These are phyloP conservation scores for Backusella luteola DNA, from an alignment of 192 early-diverging fungal species.

Conservation along the genomic window DNA sequence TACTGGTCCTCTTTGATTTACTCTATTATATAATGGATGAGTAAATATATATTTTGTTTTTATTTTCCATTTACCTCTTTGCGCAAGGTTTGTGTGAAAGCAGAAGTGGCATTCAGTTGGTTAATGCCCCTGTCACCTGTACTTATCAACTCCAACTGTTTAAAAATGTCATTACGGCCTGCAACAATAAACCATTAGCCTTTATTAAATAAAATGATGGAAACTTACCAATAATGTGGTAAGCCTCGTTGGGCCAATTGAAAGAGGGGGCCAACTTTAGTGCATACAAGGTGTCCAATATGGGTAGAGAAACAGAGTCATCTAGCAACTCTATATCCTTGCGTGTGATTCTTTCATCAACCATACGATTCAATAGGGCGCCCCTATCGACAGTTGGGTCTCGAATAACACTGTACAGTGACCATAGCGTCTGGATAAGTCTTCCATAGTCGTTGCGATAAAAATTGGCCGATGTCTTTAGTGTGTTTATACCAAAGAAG, in stretches of 20 bases:
- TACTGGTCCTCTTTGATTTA: background rate
- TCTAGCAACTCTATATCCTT: background rate
- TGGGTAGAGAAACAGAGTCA: background rate
- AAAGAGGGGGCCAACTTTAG: background rate
- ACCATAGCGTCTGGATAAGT: background rate
- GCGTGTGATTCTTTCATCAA: background rate
- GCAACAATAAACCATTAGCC: background rate
- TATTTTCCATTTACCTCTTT: background rate
- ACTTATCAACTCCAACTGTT: background rate
- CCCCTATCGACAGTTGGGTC: background rate
- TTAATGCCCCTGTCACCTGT: background rate
- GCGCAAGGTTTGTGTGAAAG: background rate
- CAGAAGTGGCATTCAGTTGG: background rate
- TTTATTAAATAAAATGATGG: background rate
- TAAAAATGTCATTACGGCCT: conserved; percentile 13
- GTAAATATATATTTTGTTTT: no score
- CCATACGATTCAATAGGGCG: background rate
- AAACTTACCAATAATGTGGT: conserved; percentile 7
- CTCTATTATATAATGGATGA: background rate
- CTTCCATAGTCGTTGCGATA: background rate
- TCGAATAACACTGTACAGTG: background rate
- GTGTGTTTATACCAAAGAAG: background rate
- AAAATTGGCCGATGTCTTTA: background rate
- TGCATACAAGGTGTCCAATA: background rate
- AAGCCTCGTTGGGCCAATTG: conserved; percentile 1